Conservation (phyloP, 495 filamentous ascomycete species). For the Talaromyces adpressus region DNA sequence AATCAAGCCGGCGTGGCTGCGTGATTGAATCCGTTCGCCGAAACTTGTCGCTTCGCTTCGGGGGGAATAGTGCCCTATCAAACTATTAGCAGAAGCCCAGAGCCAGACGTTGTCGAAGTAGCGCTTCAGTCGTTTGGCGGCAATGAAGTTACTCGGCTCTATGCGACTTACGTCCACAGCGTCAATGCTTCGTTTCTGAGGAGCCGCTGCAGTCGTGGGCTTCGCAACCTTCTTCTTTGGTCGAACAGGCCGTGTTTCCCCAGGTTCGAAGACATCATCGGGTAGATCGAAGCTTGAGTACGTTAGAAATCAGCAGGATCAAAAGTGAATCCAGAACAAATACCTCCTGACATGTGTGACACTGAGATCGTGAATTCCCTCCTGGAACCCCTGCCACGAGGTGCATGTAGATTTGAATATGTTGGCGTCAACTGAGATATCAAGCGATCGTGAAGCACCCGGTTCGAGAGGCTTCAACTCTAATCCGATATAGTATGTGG, state of each 20-base stretch:
- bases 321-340: constrained; percentile 18
- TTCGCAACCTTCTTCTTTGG: constrained; percentile 56
- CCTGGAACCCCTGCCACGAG: constrained; percentile 58
- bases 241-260: constrained; percentile 63
- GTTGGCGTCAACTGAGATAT: constrained; percentile 65
- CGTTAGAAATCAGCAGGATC: background rate
- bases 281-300: constrained; percentile 69
- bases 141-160: constrained; percentile 6
- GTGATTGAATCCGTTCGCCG: constrained; percentile 22
- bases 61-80: constrained; percentile 25
- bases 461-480: constrained; percentile 44
- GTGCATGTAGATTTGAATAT: constrained; percentile 67
- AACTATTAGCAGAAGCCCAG: constrained; percentile 14
- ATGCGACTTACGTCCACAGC: constrained; percentile 41
- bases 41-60: constrained; percentile 33
- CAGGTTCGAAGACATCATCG: constrained; percentile 77
- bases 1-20: constrained; percentile 31
- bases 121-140: constrained; percentile 18
- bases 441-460: constrained; percentile 42
- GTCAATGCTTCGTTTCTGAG: constrained; percentile 37
- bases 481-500: constrained; percentile 82
- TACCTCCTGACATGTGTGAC: constrained; percentile 75
- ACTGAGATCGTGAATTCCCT: constrained; percentile 55
- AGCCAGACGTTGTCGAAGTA: constrained; percentile 14
- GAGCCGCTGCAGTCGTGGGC: constrained; percentile 20